phyloP scores from a whole-genome alignment of 805 yeast species.

The Teunomyces panamensis region DNA sequence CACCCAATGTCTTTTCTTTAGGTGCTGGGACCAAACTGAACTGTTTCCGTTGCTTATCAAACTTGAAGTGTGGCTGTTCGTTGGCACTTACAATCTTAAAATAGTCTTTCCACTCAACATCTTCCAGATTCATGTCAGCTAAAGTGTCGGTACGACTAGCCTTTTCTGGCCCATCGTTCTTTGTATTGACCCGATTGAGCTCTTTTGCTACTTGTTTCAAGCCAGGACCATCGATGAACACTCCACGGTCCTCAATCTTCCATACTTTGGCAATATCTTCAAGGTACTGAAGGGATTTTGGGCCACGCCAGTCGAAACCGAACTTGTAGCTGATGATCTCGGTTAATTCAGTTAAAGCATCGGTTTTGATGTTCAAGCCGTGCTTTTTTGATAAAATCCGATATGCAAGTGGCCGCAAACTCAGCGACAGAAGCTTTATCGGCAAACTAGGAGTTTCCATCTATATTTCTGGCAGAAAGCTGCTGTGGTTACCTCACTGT shows the following conservation, averaged over 20 bases:
- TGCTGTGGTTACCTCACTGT: not conserved
- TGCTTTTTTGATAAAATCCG: slow-evolving; percentile 87
- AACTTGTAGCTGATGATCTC: slow-evolving; percentile 70
- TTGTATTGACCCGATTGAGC: slow-evolving; percentile 21
- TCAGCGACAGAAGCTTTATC: slow-evolving; percentile 72
- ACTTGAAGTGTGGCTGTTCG: slow-evolving; percentile 61
- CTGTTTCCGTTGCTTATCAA: slow-evolving; percentile 60
- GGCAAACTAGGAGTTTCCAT: slow-evolving; percentile 46
- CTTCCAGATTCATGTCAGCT: slow-evolving; percentile 18
- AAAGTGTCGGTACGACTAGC: slow-evolving; percentile 20
- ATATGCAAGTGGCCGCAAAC: slow-evolving; percentile 88
- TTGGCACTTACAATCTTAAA: slow-evolving; percentile 63
- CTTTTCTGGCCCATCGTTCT: slow-evolving; percentile 5
- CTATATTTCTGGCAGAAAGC: too few species aligned
- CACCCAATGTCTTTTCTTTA: slow-evolving; percentile 3
- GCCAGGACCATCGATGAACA: slow-evolving; percentile 78
- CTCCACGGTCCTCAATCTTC: slow-evolving; percentile 87
- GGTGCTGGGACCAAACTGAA: slow-evolving; percentile 39
- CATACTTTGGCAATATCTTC: slow-evolving; percentile 80
- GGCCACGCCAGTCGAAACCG: slow-evolving; percentile 84
- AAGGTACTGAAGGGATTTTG: slow-evolving; percentile 56
- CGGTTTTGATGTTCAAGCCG: slow-evolving; percentile 84
- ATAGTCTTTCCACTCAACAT: slow-evolving; percentile 68
- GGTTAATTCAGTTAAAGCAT: slow-evolving; percentile 73
- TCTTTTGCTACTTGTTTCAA: slow-evolving; percentile 65